These are phyloP conservation scores for apple (Malus domestica) DNA, from an alignment of 306 rosid species.

Conservation along the genomic window DNA sequence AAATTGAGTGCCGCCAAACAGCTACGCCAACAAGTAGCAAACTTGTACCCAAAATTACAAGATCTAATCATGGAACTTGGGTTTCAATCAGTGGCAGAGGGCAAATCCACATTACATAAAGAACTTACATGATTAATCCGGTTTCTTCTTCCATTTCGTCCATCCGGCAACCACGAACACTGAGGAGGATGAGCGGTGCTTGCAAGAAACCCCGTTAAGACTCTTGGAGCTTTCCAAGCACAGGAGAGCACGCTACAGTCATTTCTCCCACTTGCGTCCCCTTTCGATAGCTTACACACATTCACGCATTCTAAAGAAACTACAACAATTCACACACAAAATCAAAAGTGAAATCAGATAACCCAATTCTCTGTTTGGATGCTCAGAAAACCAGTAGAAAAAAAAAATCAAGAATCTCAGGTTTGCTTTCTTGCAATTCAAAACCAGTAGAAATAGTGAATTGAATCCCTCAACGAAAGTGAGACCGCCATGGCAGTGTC, in stretches of 20 bases:
- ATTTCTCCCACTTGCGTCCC: slow-evolving; percentile 72
- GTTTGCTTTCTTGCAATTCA: neutral
- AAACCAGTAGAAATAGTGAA: neutral
- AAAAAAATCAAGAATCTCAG: neutral
- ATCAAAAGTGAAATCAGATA: slow-evolving; percentile 18
- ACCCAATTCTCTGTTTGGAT: slow-evolving; percentile 2
- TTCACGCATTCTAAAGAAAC: slow-evolving; percentile 94
- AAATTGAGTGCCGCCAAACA: neutral
- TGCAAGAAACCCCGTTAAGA: slow-evolving; percentile 85
- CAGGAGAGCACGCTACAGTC: slow-evolving; percentile 76
- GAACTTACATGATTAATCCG: slow-evolving; percentile 65
- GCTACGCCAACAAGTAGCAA: neutral
- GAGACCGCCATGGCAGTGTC: neutral
- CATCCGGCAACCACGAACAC: slow-evolving; percentile 26
- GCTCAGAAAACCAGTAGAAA: neutral
- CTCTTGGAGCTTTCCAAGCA: slow-evolving; percentile 96
- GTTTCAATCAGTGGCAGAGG: neutral
- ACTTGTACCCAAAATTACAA: neutral
- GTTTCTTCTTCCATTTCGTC: slow-evolving; percentile 55
- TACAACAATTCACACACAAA: slow-evolving; percentile 30
- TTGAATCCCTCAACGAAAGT: neutral
- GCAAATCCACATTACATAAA: slow-evolving; percentile 3
- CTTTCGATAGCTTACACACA: slow-evolving; percentile 62
- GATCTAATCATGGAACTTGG: neutral
- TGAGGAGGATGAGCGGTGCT: slow-evolving; percentile 69